Evolutionary conservation across 306 rosid species (phyloP).

Genomic region (Glycine latifolia): DNA sequence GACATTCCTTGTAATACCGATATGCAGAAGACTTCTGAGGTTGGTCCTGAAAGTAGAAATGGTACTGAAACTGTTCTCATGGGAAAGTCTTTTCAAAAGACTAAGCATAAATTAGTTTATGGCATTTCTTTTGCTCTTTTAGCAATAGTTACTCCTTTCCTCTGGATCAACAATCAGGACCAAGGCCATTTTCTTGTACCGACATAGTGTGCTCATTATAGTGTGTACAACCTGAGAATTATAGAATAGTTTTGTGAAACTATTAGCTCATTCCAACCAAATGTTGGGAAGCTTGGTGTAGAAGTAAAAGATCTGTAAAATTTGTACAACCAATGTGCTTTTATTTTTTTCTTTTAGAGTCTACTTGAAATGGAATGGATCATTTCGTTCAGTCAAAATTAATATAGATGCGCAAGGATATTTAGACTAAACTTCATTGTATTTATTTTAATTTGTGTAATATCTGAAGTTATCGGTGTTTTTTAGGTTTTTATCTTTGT

Average conservation of each 20-base stretch:
- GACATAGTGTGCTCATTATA: slow-evolving; percentile 54
- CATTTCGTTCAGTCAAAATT: slow-evolving; percentile 15
- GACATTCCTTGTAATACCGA: slow-evolving; percentile 50
- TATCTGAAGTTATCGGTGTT: background rate
- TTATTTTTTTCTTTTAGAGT: slow-evolving; percentile 29
- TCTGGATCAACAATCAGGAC: slow-evolving; percentile 68
- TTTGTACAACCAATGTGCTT: slow-evolving; percentile 1
- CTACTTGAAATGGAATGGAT: slow-evolving; percentile 22
- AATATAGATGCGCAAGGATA: background rate
- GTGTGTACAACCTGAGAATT: slow-evolving; percentile 35
- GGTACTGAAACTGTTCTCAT: slow-evolving; percentile 26
- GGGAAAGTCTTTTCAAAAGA: slow-evolving; percentile 50
- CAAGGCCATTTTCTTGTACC: slow-evolving; percentile 74
- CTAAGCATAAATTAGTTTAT: slow-evolving; percentile 58
- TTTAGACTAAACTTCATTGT: background rate
- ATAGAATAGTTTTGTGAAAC: slow-evolving; percentile 16
- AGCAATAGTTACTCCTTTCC: slow-evolving; percentile 58
- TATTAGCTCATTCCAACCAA: slow-evolving; percentile 37
- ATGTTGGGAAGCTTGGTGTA: slow-evolving; percentile 41
- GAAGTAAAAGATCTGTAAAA: slow-evolving; percentile 15
- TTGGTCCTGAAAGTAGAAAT: slow-evolving; percentile 46
- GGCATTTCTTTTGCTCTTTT: slow-evolving; percentile 61
- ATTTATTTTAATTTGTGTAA: background rate
- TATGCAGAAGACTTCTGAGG: slow-evolving; percentile 47
- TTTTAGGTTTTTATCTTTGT: background rate